These are phyloP conservation scores for Silene latifolia DNA, from an alignment of 148 eudicot genomes.

Conservation along the genomic window DNA sequence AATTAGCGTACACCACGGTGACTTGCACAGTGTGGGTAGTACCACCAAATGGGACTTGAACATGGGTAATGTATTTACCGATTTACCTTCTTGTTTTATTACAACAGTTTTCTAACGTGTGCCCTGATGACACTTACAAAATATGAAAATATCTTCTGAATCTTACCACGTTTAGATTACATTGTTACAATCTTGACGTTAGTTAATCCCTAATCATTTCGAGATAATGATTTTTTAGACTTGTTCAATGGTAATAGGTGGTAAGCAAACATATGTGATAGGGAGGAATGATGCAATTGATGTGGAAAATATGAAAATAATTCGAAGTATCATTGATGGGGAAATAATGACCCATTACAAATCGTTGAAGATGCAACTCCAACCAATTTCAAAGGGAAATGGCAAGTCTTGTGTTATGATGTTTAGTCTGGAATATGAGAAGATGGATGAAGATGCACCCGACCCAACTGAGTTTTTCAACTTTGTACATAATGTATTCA, in stretches of 20 bases:
- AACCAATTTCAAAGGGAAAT: slow-evolving; percentile 8
- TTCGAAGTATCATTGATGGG: slow-evolving; percentile 5
- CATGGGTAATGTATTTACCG: no score
- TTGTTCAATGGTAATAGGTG: neutral
- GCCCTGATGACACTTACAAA: no score
- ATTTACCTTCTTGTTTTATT: no score
- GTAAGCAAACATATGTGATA: neutral
- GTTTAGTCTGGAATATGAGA: slow-evolving; percentile 16
- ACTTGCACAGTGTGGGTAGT: no score
- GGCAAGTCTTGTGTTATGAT: slow-evolving; percentile 1
- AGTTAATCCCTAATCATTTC: neutral
- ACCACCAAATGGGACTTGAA: no score
- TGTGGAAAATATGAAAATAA: slow-evolving; percentile 13
- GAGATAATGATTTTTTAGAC: no score
- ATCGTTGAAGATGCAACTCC: slow-evolving; percentile 2
- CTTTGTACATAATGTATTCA: slow-evolving; percentile 2
- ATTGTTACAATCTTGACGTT: no score
- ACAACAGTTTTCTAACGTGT: no score
- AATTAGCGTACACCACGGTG: no score
- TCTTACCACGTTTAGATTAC: no score
- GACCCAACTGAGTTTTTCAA: slow-evolving; percentile 4
- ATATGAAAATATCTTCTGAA: no score
- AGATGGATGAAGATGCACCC: slow-evolving; percentile 13
- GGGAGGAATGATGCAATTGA: slow-evolving; percentile 16
- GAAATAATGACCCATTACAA: slow-evolving; percentile 19